phyloP scores from a whole-genome alignment of 352 stramenopile species.

The Globisporangium sylvaticum region DNA sequence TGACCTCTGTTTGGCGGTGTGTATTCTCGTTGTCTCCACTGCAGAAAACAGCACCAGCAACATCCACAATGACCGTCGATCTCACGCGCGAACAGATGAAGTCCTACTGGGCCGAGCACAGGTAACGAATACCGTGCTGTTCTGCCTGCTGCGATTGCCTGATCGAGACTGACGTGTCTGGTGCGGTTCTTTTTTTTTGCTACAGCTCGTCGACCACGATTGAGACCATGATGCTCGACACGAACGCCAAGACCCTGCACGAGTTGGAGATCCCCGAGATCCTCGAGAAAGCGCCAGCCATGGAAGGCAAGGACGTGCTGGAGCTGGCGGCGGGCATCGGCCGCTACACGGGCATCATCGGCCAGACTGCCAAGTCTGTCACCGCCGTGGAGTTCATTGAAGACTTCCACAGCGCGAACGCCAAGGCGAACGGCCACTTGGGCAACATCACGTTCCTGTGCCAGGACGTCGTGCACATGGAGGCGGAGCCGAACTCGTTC shows the following conservation, averaged over 20 bases:
- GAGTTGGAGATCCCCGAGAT: constrained; percentile 79
- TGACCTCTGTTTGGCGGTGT: background rate
- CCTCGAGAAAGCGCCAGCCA: constrained; percentile 55
- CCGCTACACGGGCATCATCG: constrained; percentile 60
- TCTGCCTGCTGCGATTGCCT: background rate
- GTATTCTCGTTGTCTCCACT: background rate
- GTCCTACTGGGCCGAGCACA: constrained; percentile 78
- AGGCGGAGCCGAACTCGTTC: constrained; percentile 48
- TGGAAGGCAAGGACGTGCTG: constrained; percentile 59
- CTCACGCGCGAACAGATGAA: constrained; percentile 72
- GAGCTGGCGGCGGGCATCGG: constrained; percentile 65
- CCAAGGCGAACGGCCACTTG: constrained; percentile 38
- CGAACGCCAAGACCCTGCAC: constrained; percentile 69
- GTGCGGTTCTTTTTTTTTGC: background rate
- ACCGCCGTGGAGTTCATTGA: constrained; percentile 77
- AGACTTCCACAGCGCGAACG: constrained; percentile 70
- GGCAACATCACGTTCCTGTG: constrained; percentile 64
- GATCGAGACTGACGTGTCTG: constrained; percentile 1
- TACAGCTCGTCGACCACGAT: constrained; percentile 36
- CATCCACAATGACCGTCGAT: constrained; percentile 48
- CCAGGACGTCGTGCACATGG: constrained; percentile 62
- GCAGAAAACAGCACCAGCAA: background rate
- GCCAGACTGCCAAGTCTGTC: constrained; percentile 40
- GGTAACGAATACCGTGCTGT: constrained; percentile 13
- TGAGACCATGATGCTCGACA: constrained; percentile 85